A percentile compares a stretch with the other conserved stretches of the same genome.
Conservation (phyloP, 768 basidiomycete species). For the Omphalotus guepiniiformis region DNA sequence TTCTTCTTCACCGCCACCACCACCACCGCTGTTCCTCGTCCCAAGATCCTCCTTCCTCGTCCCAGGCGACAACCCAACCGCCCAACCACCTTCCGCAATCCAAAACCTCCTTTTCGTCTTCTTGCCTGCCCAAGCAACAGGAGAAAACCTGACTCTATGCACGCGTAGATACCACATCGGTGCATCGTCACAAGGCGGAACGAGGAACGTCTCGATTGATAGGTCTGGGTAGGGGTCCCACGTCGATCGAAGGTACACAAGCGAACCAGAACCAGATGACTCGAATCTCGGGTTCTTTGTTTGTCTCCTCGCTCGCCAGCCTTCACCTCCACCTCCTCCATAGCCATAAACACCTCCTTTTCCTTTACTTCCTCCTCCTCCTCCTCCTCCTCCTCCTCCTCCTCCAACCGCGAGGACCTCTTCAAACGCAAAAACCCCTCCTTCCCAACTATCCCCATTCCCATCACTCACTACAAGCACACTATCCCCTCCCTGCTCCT, state of each 20-base stretch:
- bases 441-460: too few species aligned
- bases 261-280: slow-evolving; percentile 15
- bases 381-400: too few species aligned
- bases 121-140: too few species aligned
- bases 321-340: slow-evolving; percentile 69
- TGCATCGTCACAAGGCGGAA: slow-evolving; percentile 53
- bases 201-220: slow-evolving; percentile 69
- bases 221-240: slow-evolving; percentile 78
- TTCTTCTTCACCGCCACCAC: too few species aligned
- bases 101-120: slow-evolving; percentile 4
- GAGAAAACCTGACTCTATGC: slow-evolving; percentile 47
- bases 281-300: slow-evolving; percentile 59
- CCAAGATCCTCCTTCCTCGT: too few species aligned
- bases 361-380: too few species aligned
- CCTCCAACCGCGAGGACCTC: too few species aligned
- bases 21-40: slow-evolving; percentile 46
- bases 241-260: slow-evolving; percentile 56
- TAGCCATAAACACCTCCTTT: too few species aligned
- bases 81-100: slow-evolving; percentile 38
- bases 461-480: slow-evolving; percentile 66
- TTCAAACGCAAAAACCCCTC: too few species aligned
- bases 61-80: too few species aligned
- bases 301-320: slow-evolving; percentile 64
- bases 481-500: slow-evolving; percentile 68
- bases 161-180: slow-evolving; percentile 69